phyloP scores from a whole-genome alignment of 1,284 basidiomycete genomes.

The Meira nashicola region DNA sequence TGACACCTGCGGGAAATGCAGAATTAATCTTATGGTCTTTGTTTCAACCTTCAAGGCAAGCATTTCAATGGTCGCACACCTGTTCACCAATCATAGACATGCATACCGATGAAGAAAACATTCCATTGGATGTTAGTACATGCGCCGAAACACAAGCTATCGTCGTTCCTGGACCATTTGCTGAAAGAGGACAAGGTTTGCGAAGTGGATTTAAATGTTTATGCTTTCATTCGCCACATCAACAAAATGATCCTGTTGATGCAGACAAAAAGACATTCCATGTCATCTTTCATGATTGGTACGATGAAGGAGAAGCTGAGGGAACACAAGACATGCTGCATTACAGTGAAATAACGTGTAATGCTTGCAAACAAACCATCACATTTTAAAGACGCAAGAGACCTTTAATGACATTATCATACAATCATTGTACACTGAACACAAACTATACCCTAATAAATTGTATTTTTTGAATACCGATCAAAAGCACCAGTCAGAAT shows the following conservation, averaged over 20 bases:
- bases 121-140: background rate
- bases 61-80: background rate
- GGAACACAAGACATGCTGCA: constrained; percentile 5
- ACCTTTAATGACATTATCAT: too few relatives aligned
- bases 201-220: constrained; percentile 3
- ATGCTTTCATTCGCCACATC: background rate
- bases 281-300: constrained; percentile 12
- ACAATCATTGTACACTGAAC: background rate
- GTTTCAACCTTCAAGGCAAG: background rate
- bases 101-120: background rate
- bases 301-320: constrained; percentile 1
- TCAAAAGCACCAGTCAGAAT: constrained; percentile 2
- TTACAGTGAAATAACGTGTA: constrained; percentile 9
- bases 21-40: background rate
- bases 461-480: background rate
- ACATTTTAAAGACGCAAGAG: background rate
- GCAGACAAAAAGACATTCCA: background rate
- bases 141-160: constrained; percentile 7
- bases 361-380: constrained; percentile 8
- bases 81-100: background rate
- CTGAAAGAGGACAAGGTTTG: constrained; percentile 1
- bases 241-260: background rate
- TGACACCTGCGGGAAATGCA: background rate
- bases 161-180: background rate
- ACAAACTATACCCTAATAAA: background rate